Base-by-base conservation (phyloP, 1,139 yeast genomes). In the Kodamaea alishanica region DNA sequence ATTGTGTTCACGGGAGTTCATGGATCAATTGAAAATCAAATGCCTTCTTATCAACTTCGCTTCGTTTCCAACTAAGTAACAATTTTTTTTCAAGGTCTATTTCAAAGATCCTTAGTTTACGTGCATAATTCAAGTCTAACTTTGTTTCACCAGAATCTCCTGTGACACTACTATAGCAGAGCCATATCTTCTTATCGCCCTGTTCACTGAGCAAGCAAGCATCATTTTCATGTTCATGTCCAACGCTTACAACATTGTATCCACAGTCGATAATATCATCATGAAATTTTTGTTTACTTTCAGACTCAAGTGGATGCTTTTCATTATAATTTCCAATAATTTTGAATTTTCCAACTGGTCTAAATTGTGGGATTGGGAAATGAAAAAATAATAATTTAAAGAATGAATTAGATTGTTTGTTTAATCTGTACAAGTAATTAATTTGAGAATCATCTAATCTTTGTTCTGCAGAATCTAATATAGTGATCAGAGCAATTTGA, bases 151-250 rank as follows among this genome's bases (percentile, higher is more conserved):
- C 73, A 8, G 68, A 62, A 37, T 62, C 66, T 4, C 75, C 75
- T 7, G 73, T 56, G 12, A 66, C 58, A 32, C 71, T 59, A 42
- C 60, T 58, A 49, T 66, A 70, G 48, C 75, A 70, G 28, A 70
- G 55, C 72, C 74, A 69, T 32, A 67, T 57, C 26, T 52, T 43
- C 22, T 49, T 45, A n/a, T 46, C 46, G 12, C 42, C 43, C 24
- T 35, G 28, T 28, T 56, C 55, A 38, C 58, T 55, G 15, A 59
- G 38, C 24, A 50, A 38, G 49, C 81, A 77, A 9, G 78, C 78
- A 46, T 76, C 81, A 51, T 76, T 77, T 32, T 68, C 75, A 50
- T 75, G 80, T 46, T 77, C 81, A 45, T 74, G 76, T 6, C 81
- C 80, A 23, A 75, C 80, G 10, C 75, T 65, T 9, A 75, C 65